Conservation (phyloP, 169 alveolate species). For the Eimeria zaria region DNA sequence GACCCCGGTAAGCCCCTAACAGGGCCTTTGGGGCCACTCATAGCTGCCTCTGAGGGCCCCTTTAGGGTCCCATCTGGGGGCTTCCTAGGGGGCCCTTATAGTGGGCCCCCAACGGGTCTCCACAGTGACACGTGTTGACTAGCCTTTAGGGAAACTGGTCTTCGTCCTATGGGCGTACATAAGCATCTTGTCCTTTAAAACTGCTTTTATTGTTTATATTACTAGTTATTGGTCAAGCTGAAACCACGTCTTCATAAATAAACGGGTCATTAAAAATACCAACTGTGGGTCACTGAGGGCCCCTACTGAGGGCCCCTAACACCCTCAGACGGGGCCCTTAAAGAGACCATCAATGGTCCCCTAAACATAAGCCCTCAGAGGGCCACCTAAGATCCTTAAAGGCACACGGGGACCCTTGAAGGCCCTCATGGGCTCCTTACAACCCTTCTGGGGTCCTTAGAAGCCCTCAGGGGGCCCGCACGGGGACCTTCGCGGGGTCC, state of each 20-base stretch:
- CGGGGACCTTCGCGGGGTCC: not conserved
- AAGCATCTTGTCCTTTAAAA: not conserved
- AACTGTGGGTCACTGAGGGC: no score
- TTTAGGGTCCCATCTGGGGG: not conserved
- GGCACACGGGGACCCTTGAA: not conserved
- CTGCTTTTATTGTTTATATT: not conserved
- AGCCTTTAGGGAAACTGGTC: not conserved
- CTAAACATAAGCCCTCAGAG: no score
- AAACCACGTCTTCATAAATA: no score
- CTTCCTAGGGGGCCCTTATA: not conserved
- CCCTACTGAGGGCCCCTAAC: not conserved
- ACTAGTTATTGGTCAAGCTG: not conserved
- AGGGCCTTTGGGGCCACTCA: not conserved
- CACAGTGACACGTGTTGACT: not conserved
- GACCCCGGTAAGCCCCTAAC: not conserved
- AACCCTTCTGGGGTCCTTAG: not conserved
- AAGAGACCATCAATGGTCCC: no score
- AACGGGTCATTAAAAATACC: no score
- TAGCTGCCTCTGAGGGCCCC: not conserved
- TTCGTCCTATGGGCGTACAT: not conserved
- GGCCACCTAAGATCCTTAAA: not conserved
- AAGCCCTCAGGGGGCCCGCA: not conserved
- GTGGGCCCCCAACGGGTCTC: not conserved
- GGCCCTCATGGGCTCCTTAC: not conserved
- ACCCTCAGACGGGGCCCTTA: not conserved